phyloP scores from a whole-genome alignment of 139 green algal species.

The Pleodorina starrii region DNA sequence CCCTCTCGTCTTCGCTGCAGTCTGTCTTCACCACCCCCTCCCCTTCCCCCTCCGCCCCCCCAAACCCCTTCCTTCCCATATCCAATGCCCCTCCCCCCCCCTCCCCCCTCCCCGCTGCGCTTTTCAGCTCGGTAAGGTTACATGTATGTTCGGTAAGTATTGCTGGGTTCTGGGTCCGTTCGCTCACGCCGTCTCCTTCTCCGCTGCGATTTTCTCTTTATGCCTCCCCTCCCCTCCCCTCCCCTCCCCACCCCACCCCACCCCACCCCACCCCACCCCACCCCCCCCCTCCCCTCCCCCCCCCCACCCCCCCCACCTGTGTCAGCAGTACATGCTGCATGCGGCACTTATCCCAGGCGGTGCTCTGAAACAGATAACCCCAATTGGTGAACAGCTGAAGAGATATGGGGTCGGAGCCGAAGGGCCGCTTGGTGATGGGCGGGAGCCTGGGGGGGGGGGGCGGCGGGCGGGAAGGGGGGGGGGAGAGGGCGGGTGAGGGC shows the following conservation, averaged over 20 bases:
- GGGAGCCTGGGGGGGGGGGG: slow-evolving; percentile 44
- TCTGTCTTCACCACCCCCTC: neutral
- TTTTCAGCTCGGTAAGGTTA: neutral
- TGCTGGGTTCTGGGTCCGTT: too few relatives aligned
- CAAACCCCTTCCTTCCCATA: neutral
- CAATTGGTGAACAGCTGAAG: slow-evolving; percentile 74
- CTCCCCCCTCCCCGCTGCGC: neutral
- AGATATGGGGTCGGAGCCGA: slow-evolving; percentile 3
- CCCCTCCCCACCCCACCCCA: too few relatives aligned
- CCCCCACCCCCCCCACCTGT: slow-evolving; percentile 53
- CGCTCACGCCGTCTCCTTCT: too few relatives aligned
- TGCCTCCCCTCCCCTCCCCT: neutral
- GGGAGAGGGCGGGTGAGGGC: neutral
- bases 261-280: too few relatives aligned
- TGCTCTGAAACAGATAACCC: slow-evolving; percentile 77
- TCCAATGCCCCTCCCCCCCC: neutral
- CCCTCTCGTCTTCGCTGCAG: neutral
- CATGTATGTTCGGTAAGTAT: too few relatives aligned
- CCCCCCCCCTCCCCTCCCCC: neutral
- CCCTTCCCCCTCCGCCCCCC: neutral
- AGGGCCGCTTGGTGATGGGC: slow-evolving; percentile 61
- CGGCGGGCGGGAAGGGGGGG: neutral
- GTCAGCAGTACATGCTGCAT: slow-evolving; percentile 72
- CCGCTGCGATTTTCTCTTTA: too few relatives aligned
- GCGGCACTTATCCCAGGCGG: slow-evolving; percentile 67